phyloP scores from a whole-genome alignment of 1,139 yeast genomes.

The Geotrichum reessii region DNA sequence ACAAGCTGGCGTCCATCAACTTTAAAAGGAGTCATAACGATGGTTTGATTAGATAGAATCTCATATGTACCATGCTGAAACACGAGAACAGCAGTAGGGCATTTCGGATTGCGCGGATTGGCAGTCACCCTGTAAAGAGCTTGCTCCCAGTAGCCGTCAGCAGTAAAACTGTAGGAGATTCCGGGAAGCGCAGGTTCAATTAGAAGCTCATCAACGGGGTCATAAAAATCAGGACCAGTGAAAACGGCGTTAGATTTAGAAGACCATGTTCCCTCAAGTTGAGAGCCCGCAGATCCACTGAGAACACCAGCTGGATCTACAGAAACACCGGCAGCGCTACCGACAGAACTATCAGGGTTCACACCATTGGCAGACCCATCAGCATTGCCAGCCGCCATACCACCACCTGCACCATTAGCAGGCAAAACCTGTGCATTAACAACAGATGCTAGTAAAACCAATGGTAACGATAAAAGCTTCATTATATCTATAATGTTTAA shows the following conservation, averaged over 20 bases:
- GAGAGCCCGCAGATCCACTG: conserved; percentile 3
- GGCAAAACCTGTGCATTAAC: conserved; percentile 4
- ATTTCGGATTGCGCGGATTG: conserved; percentile 67
- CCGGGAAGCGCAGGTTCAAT: conserved; percentile 97
- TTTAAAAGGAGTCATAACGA: conserved; percentile 63
- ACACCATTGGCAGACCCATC: conserved; percentile 1
- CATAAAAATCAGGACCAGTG: conserved; percentile 95
- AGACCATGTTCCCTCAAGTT: conserved; percentile 79
- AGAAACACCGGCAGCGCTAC: conserved; percentile 4
- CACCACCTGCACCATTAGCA: background rate
- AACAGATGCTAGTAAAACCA: background rate
- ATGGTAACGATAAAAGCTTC: background rate
- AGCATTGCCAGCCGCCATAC: conserved; percentile 11
- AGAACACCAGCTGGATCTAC: conserved; percentile 4
- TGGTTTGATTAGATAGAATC: conserved; percentile 57
- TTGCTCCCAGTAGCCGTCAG: conserved; percentile 84
- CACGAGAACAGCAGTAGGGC: conserved; percentile 75
- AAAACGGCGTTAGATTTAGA: conserved; percentile 90
- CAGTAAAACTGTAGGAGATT: conserved; percentile 83
- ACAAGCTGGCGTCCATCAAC: conserved; percentile 92
- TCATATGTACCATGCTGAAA: conserved; percentile 86
- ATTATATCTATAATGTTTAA: background rate
- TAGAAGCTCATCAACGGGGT: conserved; percentile 88
- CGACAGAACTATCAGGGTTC: conserved; percentile 2
- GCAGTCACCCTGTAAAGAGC: conserved; percentile 76